Evolutionary conservation across 805 yeast species (phyloP), one percentile per base, ranked within the genome.

Genomic region (Ogataea henricii): DNA sequence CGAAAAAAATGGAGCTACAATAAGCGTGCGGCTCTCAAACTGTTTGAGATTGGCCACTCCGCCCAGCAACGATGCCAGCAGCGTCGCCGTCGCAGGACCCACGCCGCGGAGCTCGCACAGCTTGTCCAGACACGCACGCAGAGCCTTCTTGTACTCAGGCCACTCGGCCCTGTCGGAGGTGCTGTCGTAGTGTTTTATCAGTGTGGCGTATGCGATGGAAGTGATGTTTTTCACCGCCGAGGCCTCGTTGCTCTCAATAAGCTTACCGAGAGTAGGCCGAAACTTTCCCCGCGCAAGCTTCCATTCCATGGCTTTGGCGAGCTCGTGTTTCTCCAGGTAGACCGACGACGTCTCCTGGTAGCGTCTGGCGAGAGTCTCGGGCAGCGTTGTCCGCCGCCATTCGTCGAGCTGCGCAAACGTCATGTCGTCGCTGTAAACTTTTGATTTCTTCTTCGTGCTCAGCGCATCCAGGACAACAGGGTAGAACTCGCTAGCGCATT

Each of bases 61-160:
- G n/a, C 43, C 25, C 17, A 49, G 35, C 16, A 75, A 51, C 1
- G 79, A 74, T 34, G 72, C 51, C 0, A 76, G 56, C 45, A 76
- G 62, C 36, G 78, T 72, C 2, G 73, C 77, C 5, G 79, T 76
- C 6, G 81, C 81, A 1, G 79, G 79, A 0, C 81, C 81, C 4
- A 76, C 77, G 0, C 80, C 81, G 38, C 62, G 62, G 33, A 76
- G 60, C 33, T 63, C 64, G 48, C 74, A 69, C 4, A 70, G 43
- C 21, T 49, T 53, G 26, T 66, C 67, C 42, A 74, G 40, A 3
- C 72, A 46, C 9, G 49, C 47, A 39, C 61, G 65, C 6, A 69
- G 54, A 0, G 45, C 42, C 1, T 40, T 48, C 8, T 52, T 41
- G 51, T 66, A 72, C 6, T 20, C 45, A 27, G 25, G 29, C 29